Evolutionary conservation across 2,329 filamentous ascomycete genomes (phyloP), one percentile per base, ranked within the genome.

Genomic region (Cercospora sesami): DNA sequence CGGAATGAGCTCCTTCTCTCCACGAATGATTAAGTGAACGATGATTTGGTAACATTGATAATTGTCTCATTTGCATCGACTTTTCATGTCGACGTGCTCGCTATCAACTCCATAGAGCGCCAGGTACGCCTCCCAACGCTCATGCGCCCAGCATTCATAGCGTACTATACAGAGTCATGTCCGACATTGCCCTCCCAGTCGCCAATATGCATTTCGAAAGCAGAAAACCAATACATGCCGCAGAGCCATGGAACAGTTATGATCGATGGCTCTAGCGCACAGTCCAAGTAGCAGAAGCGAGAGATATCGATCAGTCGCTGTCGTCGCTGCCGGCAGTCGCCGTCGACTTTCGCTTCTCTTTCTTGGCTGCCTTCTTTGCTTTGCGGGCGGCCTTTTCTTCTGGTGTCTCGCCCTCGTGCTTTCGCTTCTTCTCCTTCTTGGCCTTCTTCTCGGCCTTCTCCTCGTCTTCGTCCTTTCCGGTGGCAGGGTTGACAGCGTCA

Each of bases 301-400:
- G 55, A 18, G 33, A 45, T 7, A n/a, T 36, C 59, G 62, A 64
- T 62, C 48, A 73, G 60, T 73, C 72, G 65, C 72, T 73, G 68
- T 73, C 72, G 65, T 75, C 74, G 66, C 74, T 76, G 66, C 74
- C 74, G 51, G 68, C 72, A 45, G 71, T 72, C 66, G 66, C 73
- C 21, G 71, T 71, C 64, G 71, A 74, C 66, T 73, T 69, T 45
- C 74, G 66, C 67, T 73, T 89, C 79, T 92, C 90, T 86, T 93
- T 89, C 83, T 92, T 91, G 75, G 90, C 87, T 85, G 92, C 95
- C 86, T 93, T 93, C 83, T 90, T 89, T 81, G 89, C 77, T 76
- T 83, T 83, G 66, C 81, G 80, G 75, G 83, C 82, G 5, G 81
- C 82, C 75, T 81, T 80, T 73, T 83, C 81, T 68, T 84, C 82